Evolutionary conservation across 352 stramenopile species (phyloP).

Genomic region (Pythium folliculosum): DNA sequence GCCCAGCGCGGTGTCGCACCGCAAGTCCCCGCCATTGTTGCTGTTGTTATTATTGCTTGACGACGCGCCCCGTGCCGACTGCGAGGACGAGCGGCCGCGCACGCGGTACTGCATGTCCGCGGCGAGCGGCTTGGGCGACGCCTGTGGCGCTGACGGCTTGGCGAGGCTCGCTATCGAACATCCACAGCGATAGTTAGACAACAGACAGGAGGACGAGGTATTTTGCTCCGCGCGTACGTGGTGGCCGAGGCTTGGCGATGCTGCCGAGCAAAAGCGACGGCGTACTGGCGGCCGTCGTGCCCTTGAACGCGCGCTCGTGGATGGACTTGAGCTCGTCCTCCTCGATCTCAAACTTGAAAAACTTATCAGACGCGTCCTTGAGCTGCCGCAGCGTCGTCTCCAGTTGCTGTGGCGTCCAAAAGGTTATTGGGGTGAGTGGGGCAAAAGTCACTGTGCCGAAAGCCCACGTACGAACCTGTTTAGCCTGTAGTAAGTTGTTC

Average conservation of each 20-base stretch:
- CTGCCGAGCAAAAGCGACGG: conserved; percentile 3
- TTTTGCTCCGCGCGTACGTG: conserved; percentile 25
- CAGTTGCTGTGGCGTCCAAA: conserved; percentile 38
- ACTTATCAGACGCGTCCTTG: conserved; percentile 79
- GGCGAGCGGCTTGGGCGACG: conserved; percentile 23
- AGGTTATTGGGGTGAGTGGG: neutral
- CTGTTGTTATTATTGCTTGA: conserved; percentile 43
- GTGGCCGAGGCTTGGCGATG: conserved; percentile 27
- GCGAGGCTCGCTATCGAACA: conserved; percentile 8
- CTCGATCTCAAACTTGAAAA: conserved; percentile 95
- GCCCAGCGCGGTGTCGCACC: neutral
- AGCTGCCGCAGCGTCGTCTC: conserved; percentile 65
- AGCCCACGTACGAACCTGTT: conserved; percentile 29
- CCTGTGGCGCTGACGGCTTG: conserved; percentile 18
- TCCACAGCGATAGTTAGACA: neutral
- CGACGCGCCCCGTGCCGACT: conserved; percentile 11
- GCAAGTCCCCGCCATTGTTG: conserved; percentile 21
- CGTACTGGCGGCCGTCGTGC: conserved; percentile 1
- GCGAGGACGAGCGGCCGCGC: conserved; percentile 40
- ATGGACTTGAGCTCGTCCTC: conserved; percentile 89
- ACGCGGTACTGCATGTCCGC: conserved; percentile 70
- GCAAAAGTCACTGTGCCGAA: too few relatives aligned
- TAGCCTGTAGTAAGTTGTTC: conserved; percentile 28
- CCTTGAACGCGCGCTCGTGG: conserved; percentile 56
- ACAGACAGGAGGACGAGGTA: neutral